Conservation (phyloP, 805 yeast species). For the Saccharomycopsis javanensis region DNA sequence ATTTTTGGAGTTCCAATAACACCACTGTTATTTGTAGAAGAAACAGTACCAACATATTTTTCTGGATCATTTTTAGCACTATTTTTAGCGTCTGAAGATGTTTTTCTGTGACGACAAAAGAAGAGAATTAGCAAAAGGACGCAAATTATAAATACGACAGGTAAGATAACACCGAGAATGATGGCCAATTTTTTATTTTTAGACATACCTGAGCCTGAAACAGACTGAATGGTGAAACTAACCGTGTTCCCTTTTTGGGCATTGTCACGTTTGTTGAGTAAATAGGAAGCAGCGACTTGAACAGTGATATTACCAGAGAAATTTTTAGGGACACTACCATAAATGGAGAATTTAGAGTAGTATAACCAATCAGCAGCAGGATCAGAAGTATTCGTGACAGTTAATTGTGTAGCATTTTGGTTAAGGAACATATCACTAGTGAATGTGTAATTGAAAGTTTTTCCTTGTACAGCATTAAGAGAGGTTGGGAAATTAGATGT, state of each 20-base stretch:
- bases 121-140: conserved; percentile 41
- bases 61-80: conserved; percentile 25
- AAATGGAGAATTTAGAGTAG: not conserved
- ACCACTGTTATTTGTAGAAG: conserved; percentile 20
- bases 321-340: not conserved
- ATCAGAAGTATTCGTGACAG: not conserved
- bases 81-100: conserved; percentile 24
- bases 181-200: conserved; percentile 57
- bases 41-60: conserved; percentile 20
- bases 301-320: conserved; percentile 34
- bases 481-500: conserved; percentile 20
- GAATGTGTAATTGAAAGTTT: conserved; percentile 56
- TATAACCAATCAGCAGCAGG: not conserved
- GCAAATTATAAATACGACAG: conserved; percentile 42
- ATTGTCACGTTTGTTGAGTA: not conserved
- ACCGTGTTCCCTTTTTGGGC: not conserved
- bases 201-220: conserved; percentile 23
- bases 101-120: conserved; percentile 38
- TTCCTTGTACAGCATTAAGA: conserved; percentile 60
- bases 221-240: conserved; percentile 10
- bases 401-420: not conserved
- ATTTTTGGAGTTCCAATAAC: conserved; percentile 33
- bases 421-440: conserved; percentile 24
- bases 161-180: conserved; percentile 84
- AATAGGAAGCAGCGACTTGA: conserved; percentile 29